Evolutionary conservation across 2,329 filamentous ascomycete genomes (phyloP), one percentile per base, ranked within the genome.

Genomic region (Nothomitra cinnamomea): DNA sequence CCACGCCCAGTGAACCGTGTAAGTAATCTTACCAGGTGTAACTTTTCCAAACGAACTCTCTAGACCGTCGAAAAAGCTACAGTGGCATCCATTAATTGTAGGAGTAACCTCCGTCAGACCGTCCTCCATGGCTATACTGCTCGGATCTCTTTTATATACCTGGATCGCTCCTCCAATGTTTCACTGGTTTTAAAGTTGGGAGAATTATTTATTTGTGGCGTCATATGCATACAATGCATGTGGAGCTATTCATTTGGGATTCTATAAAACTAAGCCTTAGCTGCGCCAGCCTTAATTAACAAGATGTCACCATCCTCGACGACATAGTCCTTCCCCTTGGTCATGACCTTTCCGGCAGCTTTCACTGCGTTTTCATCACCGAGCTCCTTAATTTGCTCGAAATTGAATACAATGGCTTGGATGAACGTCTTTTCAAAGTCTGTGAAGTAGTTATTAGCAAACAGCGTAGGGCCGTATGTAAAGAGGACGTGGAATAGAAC

Each of bases 341-440:
- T 96, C 83, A 95, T 86, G 60, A 98, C 70, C 76, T 98, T 98
- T 63, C 92, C 92, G 70, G 90, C 90, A 24, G 90, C 79, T 76
- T 89, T 94, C 60, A 95, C 85, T 60, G 85, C 79, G 22, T 80
- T 74, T 73, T 98, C 92, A 59, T 94, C 87, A 52, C 90, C 90
- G 50, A 85, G 73, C 70, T 96, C 92, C 72, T 83, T 87, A 53
- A 98, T 73, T 1, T 77, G 71, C 24, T 67, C 74, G 71, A 80
- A 98, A 73, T 95, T 96, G 73, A 94, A 96, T 28, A 95, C 88
- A 58, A 98, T 78, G 58, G 77, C 85, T 72, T 98, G 94, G 63
- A 98, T 98, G 67, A 98, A 98, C 0, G 94, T 98, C 82, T 98
- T 98, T 71, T 98, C 92, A 60, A 98, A 96, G 67, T 98, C 92